phyloP scores from a whole-genome alignment of 169 alveolate species.

The Babesia gibsoni region DNA sequence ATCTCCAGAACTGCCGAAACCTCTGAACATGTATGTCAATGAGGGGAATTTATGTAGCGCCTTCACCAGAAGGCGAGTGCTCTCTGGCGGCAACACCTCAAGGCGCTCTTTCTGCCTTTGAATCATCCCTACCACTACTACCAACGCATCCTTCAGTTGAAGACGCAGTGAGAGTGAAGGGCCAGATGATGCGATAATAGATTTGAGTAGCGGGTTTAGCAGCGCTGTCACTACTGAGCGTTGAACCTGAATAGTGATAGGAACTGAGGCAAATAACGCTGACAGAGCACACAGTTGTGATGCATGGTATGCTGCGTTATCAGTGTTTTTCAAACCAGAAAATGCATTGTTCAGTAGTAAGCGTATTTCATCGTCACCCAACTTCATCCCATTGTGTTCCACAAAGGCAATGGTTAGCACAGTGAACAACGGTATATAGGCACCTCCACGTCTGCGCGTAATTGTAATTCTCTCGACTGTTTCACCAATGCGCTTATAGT shows the following conservation, averaged over 20 bases:
- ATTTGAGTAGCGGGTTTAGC: conserved; percentile 1
- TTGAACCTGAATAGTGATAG: conserved; percentile 31
- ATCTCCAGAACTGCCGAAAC: conserved; percentile 17
- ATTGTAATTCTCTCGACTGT: conserved; percentile 12
- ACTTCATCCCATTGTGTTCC: conserved; percentile 18
- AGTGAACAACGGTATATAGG: conserved; percentile 37
- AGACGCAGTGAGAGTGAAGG: neutral
- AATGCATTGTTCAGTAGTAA: conserved; percentile 23
- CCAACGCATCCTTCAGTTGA: conserved; percentile 17
- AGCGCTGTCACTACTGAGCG: conserved; percentile 17
- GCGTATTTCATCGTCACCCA: conserved; percentile 43
- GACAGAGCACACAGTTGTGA: conserved; percentile 48
- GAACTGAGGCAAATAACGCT: conserved; percentile 11
- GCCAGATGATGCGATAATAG: neutral
- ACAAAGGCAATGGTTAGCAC: conserved; percentile 26
- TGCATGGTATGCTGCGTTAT: conserved; percentile 4
- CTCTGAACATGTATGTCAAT: conserved; percentile 8
- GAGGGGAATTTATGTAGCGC: conserved; percentile 15
- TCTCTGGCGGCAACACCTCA: conserved; percentile 9
- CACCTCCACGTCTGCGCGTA: conserved; percentile 1
- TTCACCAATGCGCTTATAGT: conserved; percentile 17
- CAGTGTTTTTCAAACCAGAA: conserved; percentile 16
- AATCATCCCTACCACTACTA: conserved; percentile 21
- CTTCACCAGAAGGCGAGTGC: neutral
- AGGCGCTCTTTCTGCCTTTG: conserved; percentile 51